Evolutionary conservation across 768 basidiomycete species (phyloP).

Genomic region (Roridomyces roridus): DNA sequence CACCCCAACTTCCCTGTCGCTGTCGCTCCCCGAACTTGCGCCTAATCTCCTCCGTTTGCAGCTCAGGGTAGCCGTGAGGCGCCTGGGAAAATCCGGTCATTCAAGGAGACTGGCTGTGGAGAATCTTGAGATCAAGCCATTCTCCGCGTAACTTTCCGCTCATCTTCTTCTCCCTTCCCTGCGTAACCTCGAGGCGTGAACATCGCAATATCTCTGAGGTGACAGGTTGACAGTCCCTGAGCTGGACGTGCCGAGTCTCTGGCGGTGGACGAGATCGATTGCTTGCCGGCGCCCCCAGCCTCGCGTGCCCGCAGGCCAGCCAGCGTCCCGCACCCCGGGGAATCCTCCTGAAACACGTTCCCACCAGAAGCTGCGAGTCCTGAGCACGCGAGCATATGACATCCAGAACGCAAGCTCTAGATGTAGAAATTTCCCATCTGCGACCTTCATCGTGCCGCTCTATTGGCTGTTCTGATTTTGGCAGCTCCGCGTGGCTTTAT

Average conservation of each 20-base stretch:
- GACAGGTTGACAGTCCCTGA: background rate
- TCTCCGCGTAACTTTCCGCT: background rate
- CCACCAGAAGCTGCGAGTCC: background rate
- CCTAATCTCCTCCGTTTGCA: conserved; percentile 12
- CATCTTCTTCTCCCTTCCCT: background rate
- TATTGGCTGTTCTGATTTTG: too few species aligned
- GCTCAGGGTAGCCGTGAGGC: conserved; percentile 10
- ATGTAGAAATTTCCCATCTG: background rate
- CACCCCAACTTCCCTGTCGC: background rate
- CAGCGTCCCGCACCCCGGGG: background rate
- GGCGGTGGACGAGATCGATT: too few species aligned
- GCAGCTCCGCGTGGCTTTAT: too few species aligned
- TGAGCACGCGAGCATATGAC: conserved; percentile 16
- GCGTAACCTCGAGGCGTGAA: background rate
- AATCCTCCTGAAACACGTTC: conserved; percentile 2
- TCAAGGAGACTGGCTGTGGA: background rate
- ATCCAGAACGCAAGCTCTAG: background rate
- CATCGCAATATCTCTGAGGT: background rate
- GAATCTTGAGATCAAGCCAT: background rate
- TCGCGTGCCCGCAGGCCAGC: too few species aligned
- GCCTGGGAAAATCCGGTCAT: conserved; percentile 2
- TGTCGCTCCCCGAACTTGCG: conserved; percentile 10
- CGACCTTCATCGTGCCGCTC: too few species aligned
- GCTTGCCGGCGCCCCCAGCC: too few species aligned
- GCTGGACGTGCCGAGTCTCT: background rate